Percentiles rank a stretch among this genome's conserved stretches.
These are phyloP conservation scores for Metarhizium guizhouense DNA, from an alignment of 2,329 filamentous ascomycete species.

Conservation along the genomic window DNA sequence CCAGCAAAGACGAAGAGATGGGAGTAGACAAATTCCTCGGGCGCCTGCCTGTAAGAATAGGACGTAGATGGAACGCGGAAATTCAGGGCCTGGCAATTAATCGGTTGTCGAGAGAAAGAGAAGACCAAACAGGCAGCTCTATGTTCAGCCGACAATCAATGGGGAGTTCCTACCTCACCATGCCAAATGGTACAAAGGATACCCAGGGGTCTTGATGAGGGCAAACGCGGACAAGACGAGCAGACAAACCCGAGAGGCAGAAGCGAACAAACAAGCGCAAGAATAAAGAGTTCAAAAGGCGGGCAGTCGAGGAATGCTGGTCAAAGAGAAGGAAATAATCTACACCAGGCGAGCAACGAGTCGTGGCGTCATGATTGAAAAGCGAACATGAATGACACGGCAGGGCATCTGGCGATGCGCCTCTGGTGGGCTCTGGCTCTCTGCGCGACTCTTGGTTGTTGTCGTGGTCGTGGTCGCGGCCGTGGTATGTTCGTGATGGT, in stretches of 20 bases:
- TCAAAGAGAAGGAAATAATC: background rate
- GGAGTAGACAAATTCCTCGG: background rate
- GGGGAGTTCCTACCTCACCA: background rate
- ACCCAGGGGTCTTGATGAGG: background rate
- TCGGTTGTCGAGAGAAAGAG: background rate
- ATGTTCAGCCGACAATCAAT: background rate
- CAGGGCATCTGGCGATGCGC: background rate
- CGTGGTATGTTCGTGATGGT: background rate
- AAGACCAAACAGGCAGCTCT: background rate
- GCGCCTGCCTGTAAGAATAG: background rate
- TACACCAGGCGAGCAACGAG: background rate
- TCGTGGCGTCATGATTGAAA: background rate
- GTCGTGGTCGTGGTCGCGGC: background rate
- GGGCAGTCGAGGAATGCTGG: background rate
- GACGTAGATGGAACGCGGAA: background rate
- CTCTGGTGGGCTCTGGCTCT: background rate
- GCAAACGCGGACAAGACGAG: background rate
- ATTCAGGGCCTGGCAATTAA: background rate
- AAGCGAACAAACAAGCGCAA: background rate
- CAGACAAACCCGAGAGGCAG: background rate
- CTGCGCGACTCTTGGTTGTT: background rate
- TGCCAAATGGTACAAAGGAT: background rate
- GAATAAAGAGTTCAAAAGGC: background rate
- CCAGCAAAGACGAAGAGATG: background rate
- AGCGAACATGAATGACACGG: background rate